Base-by-base conservation (phyloP, 768 basidiomycete genomes). In the Cystofilobasidium ferigula region DNA sequence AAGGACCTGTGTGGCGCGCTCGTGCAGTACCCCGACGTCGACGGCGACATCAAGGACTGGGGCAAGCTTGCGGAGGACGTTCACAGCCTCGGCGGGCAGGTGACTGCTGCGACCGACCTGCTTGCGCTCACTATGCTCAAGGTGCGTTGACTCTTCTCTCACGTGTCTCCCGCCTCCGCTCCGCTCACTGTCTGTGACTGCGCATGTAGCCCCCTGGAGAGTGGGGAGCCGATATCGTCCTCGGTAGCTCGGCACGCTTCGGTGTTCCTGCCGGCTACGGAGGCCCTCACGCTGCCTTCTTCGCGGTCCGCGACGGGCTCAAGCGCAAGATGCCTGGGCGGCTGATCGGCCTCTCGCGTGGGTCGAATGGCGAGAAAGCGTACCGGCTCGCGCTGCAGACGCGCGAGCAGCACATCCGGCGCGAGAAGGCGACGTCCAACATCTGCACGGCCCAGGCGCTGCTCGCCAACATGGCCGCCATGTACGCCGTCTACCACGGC, bases 291-390 rank as follows among this genome's bases (percentile, higher is more conserved):
- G 94, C 87, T 24, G 95, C 89, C 0, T 99, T 98, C 81, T 98
- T 99, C 74, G 89, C 95, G 2, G 88, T 89, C 70, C 88, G 85
- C 24, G 90, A 98, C 64, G 84, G 81, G 69, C 78, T 98, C 63
- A 99, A 98, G 81, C 81, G 94, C 70, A 94, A 93, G 79, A 95
- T 98, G 90, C 95, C 95, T n/a, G 95, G 95, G 62, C 83, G 95
- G 63, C 77, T 99, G 59, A 88, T 99, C 73, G 95, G 95, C 24
- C 80, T 87, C 30, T 92, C 89, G 75, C 85, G 86, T 66, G 95
- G 95, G 75, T 79, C 82, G 10, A 80, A 85, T 68, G 95, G 94
- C 1, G 83, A 86, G 62, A 84, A 85, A 20, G 95, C 93, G 0
- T 98, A 97, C 74, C 83, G 95, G 36, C 77, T 99, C 66, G 89